phyloP scores from a whole-genome alignment of 257 asterid genomes.

The Scutellaria minor region DNA sequence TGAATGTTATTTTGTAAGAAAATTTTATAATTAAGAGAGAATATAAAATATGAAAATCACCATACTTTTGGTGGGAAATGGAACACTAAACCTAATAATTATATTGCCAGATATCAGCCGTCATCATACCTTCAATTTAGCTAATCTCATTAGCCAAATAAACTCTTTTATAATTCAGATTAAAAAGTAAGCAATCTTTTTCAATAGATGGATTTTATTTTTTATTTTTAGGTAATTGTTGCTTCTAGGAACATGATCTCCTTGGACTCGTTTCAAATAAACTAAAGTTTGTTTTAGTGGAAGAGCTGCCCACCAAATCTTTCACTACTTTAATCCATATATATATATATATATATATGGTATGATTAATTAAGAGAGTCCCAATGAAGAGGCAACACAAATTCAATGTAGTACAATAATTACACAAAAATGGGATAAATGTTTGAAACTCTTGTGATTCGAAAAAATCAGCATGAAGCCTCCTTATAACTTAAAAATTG shows the following conservation, averaged over 20 bases:
- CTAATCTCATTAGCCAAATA: neutral
- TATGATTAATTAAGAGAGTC: too few relatives aligned
- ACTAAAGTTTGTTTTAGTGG: constrained; percentile 5
- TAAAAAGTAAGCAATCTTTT: constrained; percentile 33
- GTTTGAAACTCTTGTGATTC: too few relatives aligned
- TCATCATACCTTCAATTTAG: neutral
- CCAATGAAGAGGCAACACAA: too few relatives aligned
- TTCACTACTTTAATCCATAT: neutral
- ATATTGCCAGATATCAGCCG: neutral
- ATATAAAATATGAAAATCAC: neutral
- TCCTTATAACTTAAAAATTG: too few relatives aligned
- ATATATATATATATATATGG: too few relatives aligned
- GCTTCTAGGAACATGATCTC: constrained; percentile 32
- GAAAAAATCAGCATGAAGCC: too few relatives aligned
- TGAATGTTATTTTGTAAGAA: too few relatives aligned
- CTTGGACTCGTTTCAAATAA: neutral
- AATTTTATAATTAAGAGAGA: too few relatives aligned
- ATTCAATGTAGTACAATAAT: too few relatives aligned
- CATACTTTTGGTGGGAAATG: neutral
- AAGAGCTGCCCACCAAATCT: neutral
- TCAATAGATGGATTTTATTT: neutral
- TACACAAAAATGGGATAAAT: too few relatives aligned
- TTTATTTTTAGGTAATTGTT: neutral
- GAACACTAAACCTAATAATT: neutral
- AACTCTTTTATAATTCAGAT: neutral